Base-by-base conservation (phyloP, 2,329 filamentous ascomycete species). In the Aspergillus sp. region DNA sequence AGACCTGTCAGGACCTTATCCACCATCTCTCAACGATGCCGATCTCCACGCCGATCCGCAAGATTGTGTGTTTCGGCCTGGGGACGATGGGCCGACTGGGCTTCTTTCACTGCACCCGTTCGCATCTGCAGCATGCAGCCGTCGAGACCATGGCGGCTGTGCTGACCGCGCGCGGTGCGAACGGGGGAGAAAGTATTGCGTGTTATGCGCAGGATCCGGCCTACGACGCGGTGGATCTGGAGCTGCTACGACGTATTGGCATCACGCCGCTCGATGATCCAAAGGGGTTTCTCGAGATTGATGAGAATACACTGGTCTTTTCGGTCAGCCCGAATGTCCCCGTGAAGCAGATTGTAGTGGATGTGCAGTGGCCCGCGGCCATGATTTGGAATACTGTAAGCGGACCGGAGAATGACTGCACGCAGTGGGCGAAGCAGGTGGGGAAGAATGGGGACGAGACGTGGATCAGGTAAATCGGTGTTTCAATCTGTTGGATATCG, bases 261-360 rank as follows among this genome's bases (percentile, higher is more conserved):
- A 58, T 70, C 7, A 54, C 45, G 1, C 47, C 60, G 17, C 52
- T 69, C 29, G 61, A 67, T n/a, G 65, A 66, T 36, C 61, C 64
- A 1, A 61, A 63, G 6, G 72, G 68, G 3, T 76, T 74, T 51
- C 58, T 72, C 1, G 67, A 70, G 48, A 50, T 75, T 1, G 69
- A 76, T 50, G 63, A 70, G 4, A 51, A 67, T n/a, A 70, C 71
- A 11, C 47, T 72, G 23, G 68, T 75, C n/a, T 59, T 76, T 49
- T 71, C 71, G 0, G 52, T 67, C 9, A 65, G 62, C 31, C 55
- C 69, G 1, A 62, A 67, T 40, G 61, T 70, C 0, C 68, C 72
- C 0, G 61, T 73, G 5, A 71, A 69, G 45, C 68, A 75, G 53
- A 66, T 75, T 20, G 59, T 76, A 32, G 65, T 68, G n/a, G 73